A percentile compares a stretch with the other conserved stretches of the same genome.
These are phyloP conservation scores for Obba rivulosa DNA, from an alignment of 768 basidiomycete genomes.

Conservation along the genomic window DNA sequence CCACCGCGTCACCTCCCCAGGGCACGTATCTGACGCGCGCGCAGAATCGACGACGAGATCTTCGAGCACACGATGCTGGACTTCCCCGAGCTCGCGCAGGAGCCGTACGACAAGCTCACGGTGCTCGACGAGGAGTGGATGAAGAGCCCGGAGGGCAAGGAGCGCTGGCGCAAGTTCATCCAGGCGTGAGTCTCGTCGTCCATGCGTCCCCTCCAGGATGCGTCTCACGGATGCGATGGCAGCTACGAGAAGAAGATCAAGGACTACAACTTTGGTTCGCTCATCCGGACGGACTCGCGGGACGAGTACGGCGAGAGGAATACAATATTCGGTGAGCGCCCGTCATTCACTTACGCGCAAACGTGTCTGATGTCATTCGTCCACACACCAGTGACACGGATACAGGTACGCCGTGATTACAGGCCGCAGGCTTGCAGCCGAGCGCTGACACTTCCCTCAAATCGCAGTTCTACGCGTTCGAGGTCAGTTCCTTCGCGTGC, in stretches of 20 bases:
- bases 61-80: constrained; percentile 64
- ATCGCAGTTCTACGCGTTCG: constrained; percentile 85
- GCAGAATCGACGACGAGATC: constrained; percentile 80
- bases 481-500: constrained; percentile 41
- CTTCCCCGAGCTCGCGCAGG: constrained; percentile 71
- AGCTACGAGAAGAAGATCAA: constrained; percentile 89
- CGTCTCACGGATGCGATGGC: neutral
- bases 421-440: neutral
- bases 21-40: constrained; percentile 1
- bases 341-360: neutral
- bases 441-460: neutral
- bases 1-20: neutral
- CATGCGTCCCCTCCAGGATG: neutral
- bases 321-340: constrained; percentile 80
- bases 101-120: constrained; percentile 35
- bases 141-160: constrained; percentile 86
- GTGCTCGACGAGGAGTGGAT: constrained; percentile 86
- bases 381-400: constrained; percentile 49
- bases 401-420: constrained; percentile 44
- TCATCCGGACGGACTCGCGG: constrained; percentile 76
- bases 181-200: constrained; percentile 41
- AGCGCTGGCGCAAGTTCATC: constrained; percentile 87
- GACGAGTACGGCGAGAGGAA: constrained; percentile 88
- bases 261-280: constrained; percentile 95
- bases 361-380: neutral